Conservation (phyloP, 2,329 filamentous ascomycete genomes). For the Epichloe typhina region DNA sequence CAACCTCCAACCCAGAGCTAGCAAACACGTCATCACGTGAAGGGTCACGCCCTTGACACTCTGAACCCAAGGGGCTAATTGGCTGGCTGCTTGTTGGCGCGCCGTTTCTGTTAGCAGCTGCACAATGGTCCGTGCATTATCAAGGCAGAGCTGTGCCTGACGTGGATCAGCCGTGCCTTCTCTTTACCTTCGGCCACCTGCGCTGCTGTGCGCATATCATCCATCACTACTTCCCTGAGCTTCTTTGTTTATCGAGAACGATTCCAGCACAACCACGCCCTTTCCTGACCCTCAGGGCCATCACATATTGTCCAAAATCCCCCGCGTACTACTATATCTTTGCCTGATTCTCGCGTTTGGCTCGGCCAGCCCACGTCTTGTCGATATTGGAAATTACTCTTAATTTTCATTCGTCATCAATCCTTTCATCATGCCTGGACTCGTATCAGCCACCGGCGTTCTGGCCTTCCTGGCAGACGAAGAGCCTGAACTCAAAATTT, state of each 20-base stretch:
- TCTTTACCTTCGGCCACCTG: background rate
- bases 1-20: background rate
- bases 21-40: constrained; percentile 3
- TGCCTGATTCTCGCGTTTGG: too few species aligned
- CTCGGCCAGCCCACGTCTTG: background rate
- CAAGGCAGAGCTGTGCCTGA: constrained; percentile 31
- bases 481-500: constrained; percentile 85
- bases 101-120: background rate
- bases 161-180: constrained; percentile 26
- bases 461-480: constrained; percentile 92
- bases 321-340: background rate
- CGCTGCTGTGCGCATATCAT: background rate
- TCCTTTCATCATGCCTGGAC: constrained; percentile 59
- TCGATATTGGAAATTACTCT: background rate
- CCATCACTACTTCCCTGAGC: background rate
- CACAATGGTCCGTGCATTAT: constrained; percentile 3
- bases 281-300: background rate
- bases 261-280: background rate
- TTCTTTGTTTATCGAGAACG: background rate
- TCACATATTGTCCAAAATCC: background rate
- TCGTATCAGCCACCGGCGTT: constrained; percentile 88
- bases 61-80: background rate
- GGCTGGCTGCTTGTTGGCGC: background rate
- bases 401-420: background rate
- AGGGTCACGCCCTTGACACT: background rate